Percentiles rank a stretch among this genome's conserved stretches.
Conservation (phyloP, 208 protist species). For the Vickermania ingenoplastis region DNA sequence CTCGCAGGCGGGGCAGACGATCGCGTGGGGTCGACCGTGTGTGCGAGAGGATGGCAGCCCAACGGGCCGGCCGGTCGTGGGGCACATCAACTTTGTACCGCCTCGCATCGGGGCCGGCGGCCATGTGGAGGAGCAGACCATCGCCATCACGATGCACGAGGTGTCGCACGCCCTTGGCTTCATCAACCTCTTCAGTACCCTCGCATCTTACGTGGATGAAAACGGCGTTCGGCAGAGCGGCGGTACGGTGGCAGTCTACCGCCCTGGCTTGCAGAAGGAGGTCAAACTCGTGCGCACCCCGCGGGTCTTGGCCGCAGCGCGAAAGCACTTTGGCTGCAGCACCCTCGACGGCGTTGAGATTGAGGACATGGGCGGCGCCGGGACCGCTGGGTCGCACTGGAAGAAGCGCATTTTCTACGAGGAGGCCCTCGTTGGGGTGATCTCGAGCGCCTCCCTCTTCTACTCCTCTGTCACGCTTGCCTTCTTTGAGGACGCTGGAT, state of each 20-base stretch:
- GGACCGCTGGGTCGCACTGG: conserved; percentile 71
- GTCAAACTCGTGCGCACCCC: conserved; percentile 18
- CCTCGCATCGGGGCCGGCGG: conserved; percentile 7
- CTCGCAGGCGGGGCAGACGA: not conserved
- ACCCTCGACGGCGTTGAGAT: conserved; percentile 52
- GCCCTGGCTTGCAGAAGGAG: conserved; percentile 11
- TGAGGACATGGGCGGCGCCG: conserved; percentile 44
- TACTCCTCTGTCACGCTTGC: conserved; percentile 75
- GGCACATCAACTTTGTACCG: conserved; percentile 61
- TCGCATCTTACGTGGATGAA: conserved; percentile 11
- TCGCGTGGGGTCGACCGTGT: conserved; percentile 33
- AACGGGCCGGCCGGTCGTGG: conserved; percentile 27
- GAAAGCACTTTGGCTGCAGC: conserved; percentile 59
- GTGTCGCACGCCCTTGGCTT: conserved; percentile 56
- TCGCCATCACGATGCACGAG: conserved; percentile 36
- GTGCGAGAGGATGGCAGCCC: not conserved
- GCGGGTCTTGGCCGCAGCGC: conserved; percentile 20
- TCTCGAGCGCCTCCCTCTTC: conserved; percentile 9
- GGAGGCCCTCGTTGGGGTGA: conserved; percentile 65
- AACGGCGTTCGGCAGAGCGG: conserved; percentile 5
- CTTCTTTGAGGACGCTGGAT: conserved; percentile 65
- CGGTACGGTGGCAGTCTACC: conserved; percentile 17
- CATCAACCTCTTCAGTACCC: conserved; percentile 9
- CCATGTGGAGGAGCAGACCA: not conserved
- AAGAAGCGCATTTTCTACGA: conserved; percentile 62